Conservation (phyloP, 108 stramenopile genomes). For the Nitzschia putrida region DNA sequence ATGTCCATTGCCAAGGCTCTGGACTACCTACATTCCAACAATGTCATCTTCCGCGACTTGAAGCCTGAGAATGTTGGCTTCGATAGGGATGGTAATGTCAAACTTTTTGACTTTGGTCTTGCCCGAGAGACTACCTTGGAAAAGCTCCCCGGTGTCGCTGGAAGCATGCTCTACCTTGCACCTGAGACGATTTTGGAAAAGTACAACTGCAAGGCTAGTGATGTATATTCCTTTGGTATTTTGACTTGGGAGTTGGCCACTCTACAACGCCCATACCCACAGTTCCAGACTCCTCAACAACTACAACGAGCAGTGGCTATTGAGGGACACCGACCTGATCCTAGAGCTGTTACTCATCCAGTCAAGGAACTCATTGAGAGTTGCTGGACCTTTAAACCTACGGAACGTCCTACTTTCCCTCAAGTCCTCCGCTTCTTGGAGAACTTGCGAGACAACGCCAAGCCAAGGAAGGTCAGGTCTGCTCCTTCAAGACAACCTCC, state of each 20-base stretch:
- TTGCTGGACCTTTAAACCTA: conserved; percentile 3
- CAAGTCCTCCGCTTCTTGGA: conserved; percentile 11
- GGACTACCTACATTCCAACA: conserved; percentile 30
- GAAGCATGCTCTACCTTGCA: conserved; percentile 50
- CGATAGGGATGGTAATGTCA: conserved; percentile 46
- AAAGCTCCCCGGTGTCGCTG: conserved; percentile 16
- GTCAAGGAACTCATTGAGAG: conserved; percentile 12
- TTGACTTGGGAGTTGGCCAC: conserved; percentile 71
- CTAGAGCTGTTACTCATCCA: conserved; percentile 11
- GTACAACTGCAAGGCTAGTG: conserved; percentile 42
- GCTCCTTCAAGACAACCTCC: conserved; percentile 4
- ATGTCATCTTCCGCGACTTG: conserved; percentile 80
- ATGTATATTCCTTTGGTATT: conserved; percentile 79
- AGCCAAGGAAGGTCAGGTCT: conserved; percentile 6
- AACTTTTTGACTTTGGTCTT: conserved; percentile 66
- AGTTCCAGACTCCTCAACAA: conserved; percentile 2
- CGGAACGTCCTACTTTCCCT: conserved; percentile 8
- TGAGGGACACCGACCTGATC: conserved; percentile 14
- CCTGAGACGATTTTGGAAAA: conserved; percentile 47
- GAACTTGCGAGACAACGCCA: conserved; percentile 6
- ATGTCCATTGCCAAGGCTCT: conserved; percentile 35
- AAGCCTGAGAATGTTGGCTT: conserved; percentile 78
- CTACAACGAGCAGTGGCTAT: conserved; percentile 9
- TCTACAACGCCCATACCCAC: conserved; percentile 37
- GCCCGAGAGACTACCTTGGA: conserved; percentile 34